Evolutionary conservation across 164 flowering plant genomes (phyloP), one percentile per base, ranked within the genome.

Genomic region (grape (Vitis vinifera)): DNA sequence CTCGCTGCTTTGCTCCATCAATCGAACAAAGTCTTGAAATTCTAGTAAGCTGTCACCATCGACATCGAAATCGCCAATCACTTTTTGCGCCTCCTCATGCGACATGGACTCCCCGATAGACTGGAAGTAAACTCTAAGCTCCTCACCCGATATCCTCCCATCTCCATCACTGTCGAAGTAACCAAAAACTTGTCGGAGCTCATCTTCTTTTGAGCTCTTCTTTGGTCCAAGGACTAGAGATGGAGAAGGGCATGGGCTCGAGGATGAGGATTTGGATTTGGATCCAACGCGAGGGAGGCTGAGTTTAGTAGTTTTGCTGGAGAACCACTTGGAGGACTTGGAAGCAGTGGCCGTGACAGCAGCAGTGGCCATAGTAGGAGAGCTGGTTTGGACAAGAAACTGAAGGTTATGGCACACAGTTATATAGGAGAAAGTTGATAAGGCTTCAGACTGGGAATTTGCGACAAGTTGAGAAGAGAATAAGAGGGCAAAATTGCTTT

Each of bases 71-170:
- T 86, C 89, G 9, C 47, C 30, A 48, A 92, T 85, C 66, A 80
- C 82, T 2, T 65, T 70, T 50, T 79, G 68, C 9, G 87, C 94
- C 16, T 82, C 87, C n/a, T 85, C 88, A 3, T 76, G 69, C 0
- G 97, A 85, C 71, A 92, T 78, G 75, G 77, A 61, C 75, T 91
- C 93, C 0, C 95, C 97, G 16, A 90, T 75, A 0, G 93, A 83
- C 4, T 57, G 80, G 55, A 93, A 82, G 64, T 85, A 88, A 0
- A 79, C 30, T 17, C 83, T 73, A 3, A 93, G 83, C 69, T 91
- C 98, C 0, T 48, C 19, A 10, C 82, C 78, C 1, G 93, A 89
- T 51, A 93, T 88, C 73, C 85, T 93, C 0, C 95, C 97, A 61
- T 93, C 97, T 0, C 85, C 81, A 17, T 93, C 79, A 0, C 72